Evolutionary conservation across 2,329 filamentous ascomycete species (phyloP).

Genomic region (Dothidotthia symphoricarpi): DNA sequence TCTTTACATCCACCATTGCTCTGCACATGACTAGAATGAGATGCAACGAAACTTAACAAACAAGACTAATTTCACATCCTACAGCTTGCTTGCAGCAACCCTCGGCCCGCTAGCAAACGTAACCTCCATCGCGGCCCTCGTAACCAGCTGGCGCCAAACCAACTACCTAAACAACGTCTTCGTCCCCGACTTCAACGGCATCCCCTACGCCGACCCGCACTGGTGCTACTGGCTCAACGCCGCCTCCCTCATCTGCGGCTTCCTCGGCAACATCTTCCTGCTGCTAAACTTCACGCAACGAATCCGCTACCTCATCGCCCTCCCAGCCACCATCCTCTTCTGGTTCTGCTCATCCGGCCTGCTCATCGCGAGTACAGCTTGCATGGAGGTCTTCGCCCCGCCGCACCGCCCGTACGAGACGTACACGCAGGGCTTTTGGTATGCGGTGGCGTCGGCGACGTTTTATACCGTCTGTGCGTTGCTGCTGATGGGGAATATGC

Average conservation of each 20-base stretch:
- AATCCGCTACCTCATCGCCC: constrained; percentile 75
- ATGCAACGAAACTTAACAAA: background rate
- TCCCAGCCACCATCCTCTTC: constrained; percentile 77
- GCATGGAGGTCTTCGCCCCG: constrained; percentile 62
- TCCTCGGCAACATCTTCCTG: constrained; percentile 77
- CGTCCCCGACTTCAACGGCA: constrained; percentile 54
- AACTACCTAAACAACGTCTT: constrained; percentile 49
- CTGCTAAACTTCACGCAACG: constrained; percentile 82
- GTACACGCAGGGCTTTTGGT: constrained; percentile 84
- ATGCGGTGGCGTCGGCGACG: constrained; percentile 74
- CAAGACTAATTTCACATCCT: background rate
- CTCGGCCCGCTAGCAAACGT: constrained; percentile 84
- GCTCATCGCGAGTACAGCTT: constrained; percentile 64
- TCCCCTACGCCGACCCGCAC: constrained; percentile 63
- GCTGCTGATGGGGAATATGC: constrained; percentile 75
- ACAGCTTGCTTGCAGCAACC: constrained; percentile 70
- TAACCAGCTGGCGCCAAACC: constrained; percentile 71
- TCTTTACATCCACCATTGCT: background rate
- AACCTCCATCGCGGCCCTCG: constrained; percentile 83
- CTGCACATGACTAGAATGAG: too few relatives aligned
- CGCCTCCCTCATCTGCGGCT: constrained; percentile 70
- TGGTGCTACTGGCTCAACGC: constrained; percentile 69
- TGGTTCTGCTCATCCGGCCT: constrained; percentile 68
- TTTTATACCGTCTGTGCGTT: constrained; percentile 78
- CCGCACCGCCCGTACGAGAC: constrained; percentile 49